These are phyloP conservation scores for Aspergillus japonicus DNA, from an alignment of 2,329 filamentous ascomycete species.

Conservation along the genomic window DNA sequence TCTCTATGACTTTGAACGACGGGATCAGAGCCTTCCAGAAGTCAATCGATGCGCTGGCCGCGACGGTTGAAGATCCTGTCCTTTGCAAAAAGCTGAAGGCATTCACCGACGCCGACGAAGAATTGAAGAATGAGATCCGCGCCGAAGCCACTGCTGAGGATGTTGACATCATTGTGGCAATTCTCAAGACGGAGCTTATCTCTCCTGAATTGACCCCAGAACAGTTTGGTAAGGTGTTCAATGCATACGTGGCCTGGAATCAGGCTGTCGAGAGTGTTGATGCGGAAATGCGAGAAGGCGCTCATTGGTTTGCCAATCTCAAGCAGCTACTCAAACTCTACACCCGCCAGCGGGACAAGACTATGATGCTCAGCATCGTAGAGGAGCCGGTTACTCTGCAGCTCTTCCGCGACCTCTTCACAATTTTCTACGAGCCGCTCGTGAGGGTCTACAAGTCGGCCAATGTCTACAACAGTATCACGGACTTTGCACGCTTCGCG, in stretches of 20 bases:
- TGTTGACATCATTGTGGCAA: slow-evolving; percentile 80
- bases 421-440: slow-evolving; percentile 97
- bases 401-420: slow-evolving; percentile 92
- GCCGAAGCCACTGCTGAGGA: slow-evolving; percentile 70
- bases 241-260: slow-evolving; percentile 95
- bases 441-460: slow-evolving; percentile 97
- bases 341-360: slow-evolving; percentile 88
- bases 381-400: slow-evolving; percentile 97
- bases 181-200: slow-evolving; percentile 76
- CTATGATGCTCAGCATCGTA: slow-evolving; percentile 93
- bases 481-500: slow-evolving; percentile 89
- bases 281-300: slow-evolving; percentile 82
- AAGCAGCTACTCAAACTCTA: slow-evolving; percentile 94
- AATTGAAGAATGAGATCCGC: slow-evolving; percentile 71
- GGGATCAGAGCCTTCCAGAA: slow-evolving; percentile 84
- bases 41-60: slow-evolving; percentile 73
- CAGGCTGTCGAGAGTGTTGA: slow-evolving; percentile 86
- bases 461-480: slow-evolving; percentile 96
- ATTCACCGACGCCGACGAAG: slow-evolving; percentile 74
- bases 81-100: slow-evolving; percentile 77
- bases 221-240: slow-evolving; percentile 83
- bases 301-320: slow-evolving; percentile 87
- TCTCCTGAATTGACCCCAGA: slow-evolving; percentile 67
- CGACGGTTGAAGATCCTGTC: slow-evolving; percentile 76
- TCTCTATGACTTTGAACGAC: slow-evolving; percentile 85